Percentiles rank a stretch among this genome's conserved stretches.
phyloP scores from a whole-genome alignment of 2,329 filamentous ascomycete species.

The Fusarium sp. region DNA sequence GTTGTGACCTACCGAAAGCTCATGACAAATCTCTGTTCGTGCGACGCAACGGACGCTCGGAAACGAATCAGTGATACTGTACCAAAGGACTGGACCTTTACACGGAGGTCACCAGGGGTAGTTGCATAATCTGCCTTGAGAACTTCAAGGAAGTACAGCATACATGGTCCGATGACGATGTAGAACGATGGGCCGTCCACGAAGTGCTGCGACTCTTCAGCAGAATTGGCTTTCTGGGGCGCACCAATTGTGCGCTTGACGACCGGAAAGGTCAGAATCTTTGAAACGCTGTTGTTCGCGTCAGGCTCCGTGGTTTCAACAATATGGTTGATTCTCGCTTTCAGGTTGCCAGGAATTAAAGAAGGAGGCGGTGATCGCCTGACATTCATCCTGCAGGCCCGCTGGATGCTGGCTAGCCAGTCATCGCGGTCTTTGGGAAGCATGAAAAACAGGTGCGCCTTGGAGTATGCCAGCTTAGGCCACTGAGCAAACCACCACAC shows the following conservation, averaged over 20 bases:
- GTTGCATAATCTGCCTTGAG: conserved; percentile 61
- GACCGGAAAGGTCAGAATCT: conserved; percentile 66
- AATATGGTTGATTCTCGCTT: conserved; percentile 62
- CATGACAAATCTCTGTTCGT: conserved; percentile 71
- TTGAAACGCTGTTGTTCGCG: conserved; percentile 45
- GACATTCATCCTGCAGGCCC: conserved; percentile 57
- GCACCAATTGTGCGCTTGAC: conserved; percentile 63
- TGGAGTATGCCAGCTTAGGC: conserved; percentile 62
- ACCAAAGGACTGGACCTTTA: conserved; percentile 66
- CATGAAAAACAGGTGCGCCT: conserved; percentile 65
- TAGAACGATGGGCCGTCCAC: conserved; percentile 69
- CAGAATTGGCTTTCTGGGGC: conserved; percentile 58
- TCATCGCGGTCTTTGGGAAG: conserved; percentile 65
- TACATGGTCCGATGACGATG: conserved; percentile 68
- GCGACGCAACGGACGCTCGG: conserved; percentile 64
- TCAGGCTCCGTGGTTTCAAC: conserved; percentile 62
- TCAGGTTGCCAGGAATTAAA: conserved; percentile 63
- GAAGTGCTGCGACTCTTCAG: conserved; percentile 62
- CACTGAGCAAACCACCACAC: conserved; percentile 69
- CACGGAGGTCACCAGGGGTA: conserved; percentile 62
- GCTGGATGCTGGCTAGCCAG: conserved; percentile 65
- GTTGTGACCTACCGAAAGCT: conserved; percentile 65
- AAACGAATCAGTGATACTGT: conserved; percentile 68
- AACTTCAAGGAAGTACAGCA: conserved; percentile 68
- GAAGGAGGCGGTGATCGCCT: conserved; percentile 55